Percentiles rank a stretch among this genome's conserved stretches.
phyloP scores from a whole-genome alignment of 352 stramenopile species.

The Pythium myriotylum region DNA sequence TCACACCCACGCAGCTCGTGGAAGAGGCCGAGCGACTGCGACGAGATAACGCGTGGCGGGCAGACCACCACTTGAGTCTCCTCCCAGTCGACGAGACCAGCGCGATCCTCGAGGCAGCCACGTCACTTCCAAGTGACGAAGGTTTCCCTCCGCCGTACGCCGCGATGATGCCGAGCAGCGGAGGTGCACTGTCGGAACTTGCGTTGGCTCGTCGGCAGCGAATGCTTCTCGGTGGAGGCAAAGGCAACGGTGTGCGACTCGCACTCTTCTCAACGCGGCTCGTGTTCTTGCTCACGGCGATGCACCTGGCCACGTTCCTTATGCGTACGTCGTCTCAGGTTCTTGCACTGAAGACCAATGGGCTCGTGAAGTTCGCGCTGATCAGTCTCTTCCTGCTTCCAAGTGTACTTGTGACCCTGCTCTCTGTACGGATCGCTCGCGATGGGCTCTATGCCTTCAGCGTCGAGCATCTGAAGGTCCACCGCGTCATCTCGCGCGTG shows the following conservation, averaged over 20 bases:
- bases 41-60: constrained; percentile 53
- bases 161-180: constrained; percentile 38
- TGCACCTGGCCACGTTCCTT: constrained; percentile 69
- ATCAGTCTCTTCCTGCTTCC: constrained; percentile 53
- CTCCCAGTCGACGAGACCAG: constrained; percentile 46
- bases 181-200: constrained; percentile 30
- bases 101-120: constrained; percentile 38
- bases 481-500: constrained; percentile 65
- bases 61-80: constrained; percentile 42
- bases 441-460: constrained; percentile 77
- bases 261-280: constrained; percentile 69
- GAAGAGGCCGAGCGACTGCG: constrained; percentile 66
- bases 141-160: constrained; percentile 56
- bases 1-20: constrained; percentile 52
- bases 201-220: constrained; percentile 46
- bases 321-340: constrained; percentile 54
- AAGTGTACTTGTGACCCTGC: constrained; percentile 58
- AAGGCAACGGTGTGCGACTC: constrained; percentile 56
- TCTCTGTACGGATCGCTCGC: constrained; percentile 66
- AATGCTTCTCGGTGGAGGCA: constrained; percentile 38
- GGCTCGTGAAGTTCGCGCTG: constrained; percentile 32
- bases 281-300: constrained; percentile 71
- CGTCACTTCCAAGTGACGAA: constrained; percentile 27
- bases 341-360: constrained; percentile 19
- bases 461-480: constrained; percentile 74